Evolutionary conservation across 2,329 filamentous ascomycete genomes (phyloP).

Genomic region (Exophiala sideris): DNA sequence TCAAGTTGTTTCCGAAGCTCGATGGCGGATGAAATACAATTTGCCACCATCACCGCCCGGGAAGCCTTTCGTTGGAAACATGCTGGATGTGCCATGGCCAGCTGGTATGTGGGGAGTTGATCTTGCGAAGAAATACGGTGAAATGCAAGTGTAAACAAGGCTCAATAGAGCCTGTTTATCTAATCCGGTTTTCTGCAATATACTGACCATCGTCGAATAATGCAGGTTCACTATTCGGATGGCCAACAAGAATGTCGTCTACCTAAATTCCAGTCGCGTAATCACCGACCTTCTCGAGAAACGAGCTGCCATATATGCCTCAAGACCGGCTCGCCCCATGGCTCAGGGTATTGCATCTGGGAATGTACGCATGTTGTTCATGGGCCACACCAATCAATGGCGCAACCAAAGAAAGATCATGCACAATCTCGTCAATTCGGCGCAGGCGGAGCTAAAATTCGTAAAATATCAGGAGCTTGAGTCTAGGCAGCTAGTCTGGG

Average conservation of each 20-base stretch:
- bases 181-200: conserved; percentile 7
- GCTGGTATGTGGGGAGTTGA: not conserved
- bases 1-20: not conserved
- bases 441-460: conserved; percentile 6
- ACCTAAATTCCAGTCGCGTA: conserved; percentile 3
- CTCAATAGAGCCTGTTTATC: conserved; percentile 10
- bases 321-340: conserved; percentile 30
- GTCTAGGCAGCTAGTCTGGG: conserved; percentile 7
- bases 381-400: conserved; percentile 33
- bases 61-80: not conserved
- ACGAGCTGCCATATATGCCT: conserved; percentile 37
- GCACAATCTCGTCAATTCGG: conserved; percentile 24
- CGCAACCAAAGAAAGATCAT: conserved; percentile 18
- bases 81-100: not conserved
- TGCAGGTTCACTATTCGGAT: conserved; percentile 11
- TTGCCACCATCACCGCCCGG: too few species aligned
- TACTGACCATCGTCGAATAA: conserved; percentile 35
- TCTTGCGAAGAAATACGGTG: conserved; percentile 1
- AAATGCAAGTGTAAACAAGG: conserved; percentile 1
- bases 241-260: not conserved
- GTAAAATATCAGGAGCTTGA: conserved; percentile 13
- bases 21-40: too few species aligned
- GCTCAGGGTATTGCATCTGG: conserved; percentile 29
- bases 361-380: conserved; percentile 45
- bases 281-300: conserved; percentile 36